Evolutionary conservation across 306 rosid genomes (phyloP), one percentile per base, ranked within the genome.

Genomic region (Castanea crenata): DNA sequence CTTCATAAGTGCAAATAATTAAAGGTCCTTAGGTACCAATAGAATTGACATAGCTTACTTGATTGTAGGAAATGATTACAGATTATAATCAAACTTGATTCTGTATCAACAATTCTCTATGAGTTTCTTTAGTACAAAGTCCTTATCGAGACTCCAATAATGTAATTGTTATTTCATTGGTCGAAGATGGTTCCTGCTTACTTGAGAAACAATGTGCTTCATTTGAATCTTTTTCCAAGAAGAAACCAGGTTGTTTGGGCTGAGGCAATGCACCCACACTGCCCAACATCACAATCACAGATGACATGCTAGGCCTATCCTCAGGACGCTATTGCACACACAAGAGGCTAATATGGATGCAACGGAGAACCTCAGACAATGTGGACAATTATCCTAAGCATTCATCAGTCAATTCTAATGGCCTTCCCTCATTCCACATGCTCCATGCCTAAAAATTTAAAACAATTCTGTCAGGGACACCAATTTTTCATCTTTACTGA

Each of bases 271-370:
- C 21, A 34, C 27, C 65, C 58, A 83, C 88, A 76, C 88, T 85
- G 31, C 87, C 82, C 63, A 88, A 65, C 90, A 88, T 83, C 23
- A 85, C 21, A 73, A 86, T 76, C 7, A 86, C 88, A 65, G 80
- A 71, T 0, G 87, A 64, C 89, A 90, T 90, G 79, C 80, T 81
- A 32, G 91, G 94, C 84, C 94, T 78, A 44, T 87, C 91, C 1
- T 87, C 85, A 0, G 87, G 88, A 73, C 67, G 75, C 5, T 75
- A 81, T 44, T 89, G 96, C 32, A 87, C 73, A 31, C 93, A 89
- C 27, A 89, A 51, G 70, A 91, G 90, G 51, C 89, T 85, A 1
- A 89, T 69, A 21, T 90, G 90, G 21, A 88, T 84, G 86, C 89
- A 89, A 9, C 89, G 74, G 3, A 85, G 3, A 51, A 69, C 81